Evolutionary conservation across 306 rosid genomes (phyloP).

Genomic region (Pterocarpus macrocarpus): DNA sequence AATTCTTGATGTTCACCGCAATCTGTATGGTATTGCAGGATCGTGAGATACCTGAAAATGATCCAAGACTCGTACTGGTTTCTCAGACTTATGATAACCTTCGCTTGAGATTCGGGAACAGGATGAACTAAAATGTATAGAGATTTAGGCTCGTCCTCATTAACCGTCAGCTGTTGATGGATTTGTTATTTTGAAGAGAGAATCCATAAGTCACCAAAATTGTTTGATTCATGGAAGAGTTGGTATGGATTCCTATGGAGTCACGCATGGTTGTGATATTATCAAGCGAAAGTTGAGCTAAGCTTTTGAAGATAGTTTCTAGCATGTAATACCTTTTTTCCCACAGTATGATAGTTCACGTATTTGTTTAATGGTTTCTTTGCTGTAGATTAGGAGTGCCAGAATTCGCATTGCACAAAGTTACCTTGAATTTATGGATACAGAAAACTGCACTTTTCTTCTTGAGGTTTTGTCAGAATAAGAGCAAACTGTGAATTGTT

Average conservation of each 20-base stretch:
- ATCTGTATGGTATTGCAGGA: constrained; percentile 56
- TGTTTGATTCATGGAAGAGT: constrained; percentile 35
- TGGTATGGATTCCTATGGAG: constrained; percentile 15
- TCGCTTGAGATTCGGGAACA: constrained; percentile 51
- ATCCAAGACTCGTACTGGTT: constrained; percentile 77
- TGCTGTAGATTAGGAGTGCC: not conserved
- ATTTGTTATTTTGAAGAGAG: constrained; percentile 17
- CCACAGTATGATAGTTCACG: constrained; percentile 20
- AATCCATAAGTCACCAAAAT: constrained; percentile 25
- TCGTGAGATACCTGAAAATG: constrained; percentile 84
- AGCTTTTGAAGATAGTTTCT: constrained; percentile 1
- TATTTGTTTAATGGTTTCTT: not conserved
- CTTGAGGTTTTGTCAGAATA: not conserved
- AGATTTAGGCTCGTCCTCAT: constrained; percentile 5
- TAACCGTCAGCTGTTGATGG: constrained; percentile 32
- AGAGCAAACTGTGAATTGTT: not conserved
- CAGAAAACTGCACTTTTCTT: not conserved
- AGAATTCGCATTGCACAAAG: constrained; percentile 13
- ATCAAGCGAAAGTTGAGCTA: constrained; percentile 22
- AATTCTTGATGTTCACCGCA: constrained; percentile 21
- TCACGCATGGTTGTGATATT: constrained; percentile 30
- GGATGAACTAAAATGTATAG: constrained; percentile 28
- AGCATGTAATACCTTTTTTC: not conserved
- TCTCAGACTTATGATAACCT: constrained; percentile 53
- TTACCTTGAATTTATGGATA: not conserved